Evolutionary conservation across 116 monocot species (phyloP), one percentile per base, ranked within the genome.

Genomic region (Papilionanthe hybrid): DNA sequence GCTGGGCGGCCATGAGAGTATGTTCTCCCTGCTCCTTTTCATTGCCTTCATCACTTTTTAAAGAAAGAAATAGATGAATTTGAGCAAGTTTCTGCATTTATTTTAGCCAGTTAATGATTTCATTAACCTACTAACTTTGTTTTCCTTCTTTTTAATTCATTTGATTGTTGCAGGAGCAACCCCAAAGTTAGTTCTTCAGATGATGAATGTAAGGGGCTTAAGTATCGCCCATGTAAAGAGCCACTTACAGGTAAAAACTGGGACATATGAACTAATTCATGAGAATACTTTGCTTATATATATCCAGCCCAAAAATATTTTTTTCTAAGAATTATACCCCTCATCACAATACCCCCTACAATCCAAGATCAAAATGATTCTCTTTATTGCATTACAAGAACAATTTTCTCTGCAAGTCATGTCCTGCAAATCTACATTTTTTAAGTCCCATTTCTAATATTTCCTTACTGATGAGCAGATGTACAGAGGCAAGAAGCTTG

Each of bases 1-100:
- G 80, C 91, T 98, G 0, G 97, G 97, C 20, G 97, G 97, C 23
- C 97, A 94, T 88, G 94, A 92, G 65, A 94, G 97, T 98, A 89
- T n/a, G 83, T 67, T 78, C 18, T 0, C 49, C 0, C 37, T 4
- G 2, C 32, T 32, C 32, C 32, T 32, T 32, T 32, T 32, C 0
- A 17, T 9, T 32, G 0, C 57, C n/a, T 44, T 55, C 42, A 13
- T 15, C 55, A 0, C 48, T 37, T 45, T 44, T 32, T 41, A 68
- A 4, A 71, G 53, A 53, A 53, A 53, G 3, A 41, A 71, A 18
- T 7, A 37, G 5, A 71, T 32, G 7, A 32, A 71, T 41, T 71
- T 71, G 17, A 22, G 15, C 15, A 41, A 41, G 11, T 10, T 22
- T 41, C 7, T 30, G 10, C 69, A 69, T 29, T 30, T 28, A 25